A percentile compares a stretch with the other conserved stretches of the same genome.
These are phyloP conservation scores for Russula brevipes DNA, from an alignment of 768 basidiomycete species.

Conservation along the genomic window DNA sequence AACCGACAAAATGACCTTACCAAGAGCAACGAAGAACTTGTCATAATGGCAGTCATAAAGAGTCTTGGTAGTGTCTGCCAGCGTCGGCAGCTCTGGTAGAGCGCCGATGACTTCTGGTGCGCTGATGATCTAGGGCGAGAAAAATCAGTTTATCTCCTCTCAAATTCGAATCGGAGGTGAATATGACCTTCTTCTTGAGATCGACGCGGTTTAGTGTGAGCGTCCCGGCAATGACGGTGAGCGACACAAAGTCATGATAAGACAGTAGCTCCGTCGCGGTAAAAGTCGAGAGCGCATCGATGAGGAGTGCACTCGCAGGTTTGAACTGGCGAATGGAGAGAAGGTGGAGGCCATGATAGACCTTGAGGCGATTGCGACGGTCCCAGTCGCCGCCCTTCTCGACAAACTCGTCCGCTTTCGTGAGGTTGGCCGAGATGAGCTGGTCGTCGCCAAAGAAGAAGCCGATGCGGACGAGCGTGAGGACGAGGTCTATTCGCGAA, in stretches of 20 bases:
- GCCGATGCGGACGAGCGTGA: slow-evolving; percentile 83
- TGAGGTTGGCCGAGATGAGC: slow-evolving; percentile 64
- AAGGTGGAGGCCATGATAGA: slow-evolving; percentile 83
- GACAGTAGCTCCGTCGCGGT: slow-evolving; percentile 85
- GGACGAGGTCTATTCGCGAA: slow-evolving; percentile 86
- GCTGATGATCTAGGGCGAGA: slow-evolving; percentile 56
- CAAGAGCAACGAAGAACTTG: slow-evolving; percentile 88
- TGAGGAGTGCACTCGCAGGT: slow-evolving; percentile 73
- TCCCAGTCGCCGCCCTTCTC: slow-evolving; percentile 99
- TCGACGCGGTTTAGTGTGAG: slow-evolving; percentile 77
- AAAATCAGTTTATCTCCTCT: neutral
- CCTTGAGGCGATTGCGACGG: slow-evolving; percentile 91
- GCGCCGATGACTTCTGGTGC: slow-evolving; percentile 87
- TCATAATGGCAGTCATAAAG: slow-evolving; percentile 93
- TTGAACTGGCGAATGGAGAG: slow-evolving; percentile 91
- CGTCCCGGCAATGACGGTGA: slow-evolving; percentile 76
- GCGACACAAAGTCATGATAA: slow-evolving; percentile 85
- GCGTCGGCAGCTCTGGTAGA: slow-evolving; percentile 73
- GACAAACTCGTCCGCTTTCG: slow-evolving; percentile 82
- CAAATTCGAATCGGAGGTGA: neutral
- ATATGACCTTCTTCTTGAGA: slow-evolving; percentile 81
- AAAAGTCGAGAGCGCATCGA: slow-evolving; percentile 91
- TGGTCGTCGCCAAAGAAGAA: slow-evolving; percentile 82
- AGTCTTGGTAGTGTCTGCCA: slow-evolving; percentile 79
- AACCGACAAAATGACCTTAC: slow-evolving; percentile 36